Evolutionary conservation across 176 grass and related monocot species (phyloP), one percentile per base, ranked within the genome.

Genomic region (Oryza officinalis): DNA sequence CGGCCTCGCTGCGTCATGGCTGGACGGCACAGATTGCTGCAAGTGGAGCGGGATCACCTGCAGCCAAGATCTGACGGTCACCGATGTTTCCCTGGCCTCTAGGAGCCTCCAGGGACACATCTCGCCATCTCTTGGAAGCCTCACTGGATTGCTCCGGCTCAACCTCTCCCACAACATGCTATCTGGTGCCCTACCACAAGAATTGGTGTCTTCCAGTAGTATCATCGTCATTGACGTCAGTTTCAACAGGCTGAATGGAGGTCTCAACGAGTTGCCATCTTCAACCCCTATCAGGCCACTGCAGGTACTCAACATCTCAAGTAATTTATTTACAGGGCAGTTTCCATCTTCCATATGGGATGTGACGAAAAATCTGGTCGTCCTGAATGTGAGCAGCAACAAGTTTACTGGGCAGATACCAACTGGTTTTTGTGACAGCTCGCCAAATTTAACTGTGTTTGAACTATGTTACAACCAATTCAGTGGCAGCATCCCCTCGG

Each of bases 41-140:
- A 14, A 0, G 0, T 92, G 90, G 90, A 27, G 37, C 27, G 90
- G 90, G 8, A 70, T 92, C 68, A n/a, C 14, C 23, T 87, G 78
- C 17, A 35, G 32, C 14, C 0, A 4, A 22, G 69, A 74, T 27
- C 9, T 15, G 2, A 20, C 1, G 1, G 17, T 87, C 57, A 75
- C 61, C 12, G 23, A 27, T 20, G 64, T 87, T 9, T 87, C 52
- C 0, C 13, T 87, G 46, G 54, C 69, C 5, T 27, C 13, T 6
- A 82, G 41, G 32, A 43, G 69, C 40, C 57, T 87, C 8, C 15
- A 45, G 22, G 85, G 85, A 7, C 1, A 25, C 17, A 59, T 87
- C 41, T 67, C 85, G 1, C 67, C 69, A 0, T 75, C 38, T 4
- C 49, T 86, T 0, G 67, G 49, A 1, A 80, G 74, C 40, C 77